A percentile compares a stretch with the other conserved stretches of the same genome.
These are phyloP conservation scores for Colletotrichum incanum DNA, from an alignment of 2,329 filamentous ascomycete genomes.

Conservation along the genomic window DNA sequence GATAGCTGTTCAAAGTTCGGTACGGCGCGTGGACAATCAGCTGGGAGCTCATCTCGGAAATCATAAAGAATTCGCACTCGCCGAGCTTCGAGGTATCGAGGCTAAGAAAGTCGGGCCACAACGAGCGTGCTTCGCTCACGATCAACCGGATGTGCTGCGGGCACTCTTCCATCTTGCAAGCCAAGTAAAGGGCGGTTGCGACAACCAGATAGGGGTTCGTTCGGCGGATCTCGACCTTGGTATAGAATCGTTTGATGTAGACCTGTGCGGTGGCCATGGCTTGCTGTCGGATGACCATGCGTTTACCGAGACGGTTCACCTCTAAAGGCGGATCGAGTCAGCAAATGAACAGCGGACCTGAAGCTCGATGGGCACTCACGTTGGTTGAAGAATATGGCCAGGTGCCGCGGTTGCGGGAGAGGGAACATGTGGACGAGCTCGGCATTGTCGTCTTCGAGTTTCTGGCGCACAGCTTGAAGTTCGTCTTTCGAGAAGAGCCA, in stretches of 20 bases:
- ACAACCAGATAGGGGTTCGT: conserved; percentile 95
- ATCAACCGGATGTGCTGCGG: conserved; percentile 96
- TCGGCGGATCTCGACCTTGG: conserved; percentile 88
- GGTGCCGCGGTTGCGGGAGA: conserved; percentile 83
- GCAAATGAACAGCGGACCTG: background rate
- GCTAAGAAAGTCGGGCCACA: conserved; percentile 86
- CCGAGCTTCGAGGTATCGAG: conserved; percentile 88
- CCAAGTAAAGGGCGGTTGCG: conserved; percentile 93
- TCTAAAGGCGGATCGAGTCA: conserved; percentile 64
- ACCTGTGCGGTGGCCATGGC: conserved; percentile 94
- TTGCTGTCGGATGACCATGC: conserved; percentile 89
- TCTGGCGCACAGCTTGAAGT: conserved; percentile 81
- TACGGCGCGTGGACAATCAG: conserved; percentile 94
- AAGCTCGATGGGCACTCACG: conserved; percentile 64
- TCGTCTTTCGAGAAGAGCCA: conserved; percentile 86
- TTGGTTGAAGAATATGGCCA: conserved; percentile 94
- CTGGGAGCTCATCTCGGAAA: conserved; percentile 91
- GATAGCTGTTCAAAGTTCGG: conserved; percentile 81
- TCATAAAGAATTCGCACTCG: conserved; percentile 94
- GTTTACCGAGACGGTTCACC: conserved; percentile 85
- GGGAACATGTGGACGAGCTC: conserved; percentile 84
- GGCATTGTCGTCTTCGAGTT: conserved; percentile 83
- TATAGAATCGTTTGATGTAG: conserved; percentile 95
- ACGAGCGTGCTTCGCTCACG: conserved; percentile 85
- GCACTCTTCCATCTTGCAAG: conserved; percentile 98